Percentiles rank a stretch among this genome's conserved stretches.
phyloP scores from a whole-genome alignment of 495 filamentous ascomycete genomes.

The Xylaria bambusicola region DNA sequence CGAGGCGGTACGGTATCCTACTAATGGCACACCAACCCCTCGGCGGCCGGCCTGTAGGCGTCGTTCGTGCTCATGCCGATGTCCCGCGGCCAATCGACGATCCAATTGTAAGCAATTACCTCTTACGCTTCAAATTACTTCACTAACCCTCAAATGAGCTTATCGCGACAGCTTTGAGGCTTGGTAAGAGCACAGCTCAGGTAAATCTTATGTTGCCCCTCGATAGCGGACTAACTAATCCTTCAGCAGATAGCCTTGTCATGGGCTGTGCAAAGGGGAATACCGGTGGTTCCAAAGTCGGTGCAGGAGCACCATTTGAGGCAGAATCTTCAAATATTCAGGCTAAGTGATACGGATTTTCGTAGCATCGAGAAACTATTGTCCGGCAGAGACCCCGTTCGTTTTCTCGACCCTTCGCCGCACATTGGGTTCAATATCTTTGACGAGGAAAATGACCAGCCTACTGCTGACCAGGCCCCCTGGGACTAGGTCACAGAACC shows the following conservation, averaged over 20 bases:
- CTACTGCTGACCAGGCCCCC: constrained; percentile 28
- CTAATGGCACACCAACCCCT: constrained; percentile 67
- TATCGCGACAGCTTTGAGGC: constrained; percentile 25
- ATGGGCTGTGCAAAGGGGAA: constrained; percentile 38
- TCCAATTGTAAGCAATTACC: constrained; percentile 19
- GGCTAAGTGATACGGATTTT: constrained; percentile 28
- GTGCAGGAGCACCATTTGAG: constrained; percentile 60
- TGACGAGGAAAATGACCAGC: constrained; percentile 39
- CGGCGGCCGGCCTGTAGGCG: constrained; percentile 45
- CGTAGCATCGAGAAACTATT: constrained; percentile 21
- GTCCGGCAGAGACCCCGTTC: constrained; percentile 19
- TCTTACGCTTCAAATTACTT: constrained; percentile 9
- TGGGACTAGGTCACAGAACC: constrained; percentile 27
- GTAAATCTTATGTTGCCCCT: constrained; percentile 17
- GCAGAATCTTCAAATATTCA: constrained; percentile 38
- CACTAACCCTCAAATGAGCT: constrained; percentile 24
- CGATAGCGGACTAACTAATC: constrained; percentile 3
- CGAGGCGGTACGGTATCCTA: constrained; percentile 58
- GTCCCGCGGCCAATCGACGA: constrained; percentile 35
- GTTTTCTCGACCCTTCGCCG: constrained; percentile 33
- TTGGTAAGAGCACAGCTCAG: constrained; percentile 32
- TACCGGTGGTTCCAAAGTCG: constrained; percentile 44
- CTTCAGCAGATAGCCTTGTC: constrained; percentile 39
- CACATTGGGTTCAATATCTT: constrained; percentile 40
- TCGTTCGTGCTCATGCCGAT: constrained; percentile 32